Evolutionary conservation across 1,139 yeast species (phyloP).

Genomic region (Yamadazyma atmosphaerica): DNA sequence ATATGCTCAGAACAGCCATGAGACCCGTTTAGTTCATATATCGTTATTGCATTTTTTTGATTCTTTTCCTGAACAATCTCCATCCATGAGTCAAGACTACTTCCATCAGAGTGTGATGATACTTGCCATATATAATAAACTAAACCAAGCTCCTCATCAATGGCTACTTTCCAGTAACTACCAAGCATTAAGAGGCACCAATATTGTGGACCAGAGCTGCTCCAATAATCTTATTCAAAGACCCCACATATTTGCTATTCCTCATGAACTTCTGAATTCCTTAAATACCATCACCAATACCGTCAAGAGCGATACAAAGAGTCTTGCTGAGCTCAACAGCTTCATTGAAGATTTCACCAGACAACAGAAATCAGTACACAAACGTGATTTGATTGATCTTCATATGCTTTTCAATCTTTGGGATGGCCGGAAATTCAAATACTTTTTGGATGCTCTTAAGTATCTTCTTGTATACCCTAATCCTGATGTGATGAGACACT

Average conservation of each 20-base stretch:
- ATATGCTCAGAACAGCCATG: slow-evolving; percentile 26
- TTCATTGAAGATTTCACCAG: slow-evolving; percentile 2
- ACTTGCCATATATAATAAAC: slow-evolving; percentile 19
- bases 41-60: slow-evolving; percentile 25
- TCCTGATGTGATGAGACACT: slow-evolving; percentile 16
- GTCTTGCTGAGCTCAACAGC: not conserved
- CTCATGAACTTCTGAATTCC: slow-evolving; percentile 13
- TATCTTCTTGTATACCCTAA: slow-evolving; percentile 38
- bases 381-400: slow-evolving; percentile 23
- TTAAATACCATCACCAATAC: not conserved
- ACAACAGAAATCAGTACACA: slow-evolving; percentile 7
- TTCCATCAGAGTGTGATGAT: slow-evolving; percentile 31
- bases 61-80: not conserved
- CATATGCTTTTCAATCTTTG: slow-evolving; percentile 30
- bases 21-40: slow-evolving; percentile 17
- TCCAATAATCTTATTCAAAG: slow-evolving; percentile 29
- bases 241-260: slow-evolving; percentile 27
- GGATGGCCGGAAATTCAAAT: slow-evolving; percentile 29
- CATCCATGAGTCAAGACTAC: slow-evolving; percentile 10
- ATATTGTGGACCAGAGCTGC: slow-evolving; percentile 11
- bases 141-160: slow-evolving; percentile 20
- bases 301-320: slow-evolving; percentile 4
- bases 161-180: slow-evolving; percentile 22
- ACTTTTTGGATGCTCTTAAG: slow-evolving; percentile 31
- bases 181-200: not conserved